Conservation (phyloP, 2,329 filamentous ascomycete species). For the Juglanconis sp. region DNA sequence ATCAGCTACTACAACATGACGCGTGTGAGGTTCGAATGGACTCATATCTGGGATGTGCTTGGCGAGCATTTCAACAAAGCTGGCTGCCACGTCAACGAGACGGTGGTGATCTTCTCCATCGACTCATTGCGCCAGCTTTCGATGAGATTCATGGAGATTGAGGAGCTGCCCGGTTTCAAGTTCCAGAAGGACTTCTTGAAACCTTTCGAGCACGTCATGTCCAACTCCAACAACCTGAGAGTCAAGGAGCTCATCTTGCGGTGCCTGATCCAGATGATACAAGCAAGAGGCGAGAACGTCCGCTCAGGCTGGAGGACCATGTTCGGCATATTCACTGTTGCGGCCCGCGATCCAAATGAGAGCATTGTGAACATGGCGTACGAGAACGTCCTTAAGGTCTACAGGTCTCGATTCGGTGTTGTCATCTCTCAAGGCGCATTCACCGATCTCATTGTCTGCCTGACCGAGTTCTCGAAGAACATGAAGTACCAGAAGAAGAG, state of each 20-base stretch:
- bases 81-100: conserved; percentile 92
- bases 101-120: conserved; percentile 94
- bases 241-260: conserved; percentile 97
- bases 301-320: conserved; percentile 98
- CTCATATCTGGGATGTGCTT: conserved; percentile 94
- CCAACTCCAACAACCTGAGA: conserved; percentile 83
- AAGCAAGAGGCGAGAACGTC: conserved; percentile 93
- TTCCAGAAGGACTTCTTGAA: conserved; percentile 99
- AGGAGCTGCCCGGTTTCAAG: conserved; percentile 96
- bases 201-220: conserved; percentile 95
- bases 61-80: conserved; percentile 98
- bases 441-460: conserved; percentile 89
- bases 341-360: conserved; percentile 89
- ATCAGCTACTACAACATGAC: conserved; percentile 99
- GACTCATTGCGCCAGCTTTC: conserved; percentile 93
- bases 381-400: conserved; percentile 93
- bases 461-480: conserved; percentile 99
- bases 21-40: conserved; percentile 97
- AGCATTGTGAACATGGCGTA: conserved; percentile 95
- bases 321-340: conserved; percentile 98
- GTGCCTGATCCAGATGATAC: conserved; percentile 98
- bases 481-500: conserved; percentile 98
- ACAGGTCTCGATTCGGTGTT: conserved; percentile 91
- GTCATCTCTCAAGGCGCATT: conserved; percentile 97
- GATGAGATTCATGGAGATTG: conserved; percentile 98